These are phyloP conservation scores for Lolium perenne DNA, from an alignment of 176 grass and related monocot species.

Conservation along the genomic window DNA sequence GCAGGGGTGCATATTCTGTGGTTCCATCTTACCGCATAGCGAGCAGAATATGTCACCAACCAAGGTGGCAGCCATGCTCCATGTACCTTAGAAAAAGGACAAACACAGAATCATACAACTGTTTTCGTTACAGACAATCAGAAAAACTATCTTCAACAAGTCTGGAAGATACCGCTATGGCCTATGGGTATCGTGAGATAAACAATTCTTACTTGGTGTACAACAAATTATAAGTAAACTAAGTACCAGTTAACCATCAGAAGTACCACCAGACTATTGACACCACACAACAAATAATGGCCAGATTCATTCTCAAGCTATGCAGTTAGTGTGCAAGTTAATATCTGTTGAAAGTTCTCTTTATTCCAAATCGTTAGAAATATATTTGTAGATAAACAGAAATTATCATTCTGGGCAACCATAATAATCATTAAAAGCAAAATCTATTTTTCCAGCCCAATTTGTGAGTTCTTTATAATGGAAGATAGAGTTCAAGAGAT, in stretches of 20 bases:
- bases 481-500: background rate
- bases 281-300: background rate
- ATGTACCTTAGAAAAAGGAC: conserved; percentile 68
- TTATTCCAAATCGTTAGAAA: background rate
- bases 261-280: conserved; percentile 7
- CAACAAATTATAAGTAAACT: conserved; percentile 7
- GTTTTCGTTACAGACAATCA: background rate
- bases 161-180: too few relatives aligned
- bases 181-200: conserved; percentile 6
- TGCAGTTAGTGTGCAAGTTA: conserved; percentile 17
- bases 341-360: conserved; percentile 19
- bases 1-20: background rate
- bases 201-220: background rate
- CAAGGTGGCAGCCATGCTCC: conserved; percentile 97
- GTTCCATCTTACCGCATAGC: conserved; percentile 55
- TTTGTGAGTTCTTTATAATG: background rate
- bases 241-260: background rate
- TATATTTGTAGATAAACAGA: conserved; percentile 11
- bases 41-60: conserved; percentile 61
- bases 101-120: background rate
- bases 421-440: conserved; percentile 2
- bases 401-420: conserved; percentile 21
- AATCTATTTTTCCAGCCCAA: background rate
- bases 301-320: conserved; percentile 5
- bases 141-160: background rate